These are phyloP conservation scores for Carpinus fangiana DNA, from an alignment of 306 rosid species.

Conservation along the genomic window DNA sequence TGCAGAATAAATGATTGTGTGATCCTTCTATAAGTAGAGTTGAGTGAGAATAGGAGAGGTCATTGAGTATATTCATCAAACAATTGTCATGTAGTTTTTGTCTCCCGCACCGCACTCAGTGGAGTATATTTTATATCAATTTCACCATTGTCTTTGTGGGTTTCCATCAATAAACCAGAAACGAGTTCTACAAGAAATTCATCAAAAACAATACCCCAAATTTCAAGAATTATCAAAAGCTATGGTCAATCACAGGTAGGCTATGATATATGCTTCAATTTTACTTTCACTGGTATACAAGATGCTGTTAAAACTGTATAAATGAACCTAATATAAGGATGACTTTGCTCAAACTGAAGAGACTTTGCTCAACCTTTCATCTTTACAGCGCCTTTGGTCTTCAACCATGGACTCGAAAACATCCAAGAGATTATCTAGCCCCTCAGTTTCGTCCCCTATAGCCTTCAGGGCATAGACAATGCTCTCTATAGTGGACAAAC, in stretches of 20 bases:
- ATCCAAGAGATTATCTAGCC: constrained; percentile 65
- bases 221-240: background rate
- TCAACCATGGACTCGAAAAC: constrained; percentile 82
- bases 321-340: constrained; percentile 1
- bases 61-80: no score
- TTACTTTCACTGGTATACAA: background rate
- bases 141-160: no score
- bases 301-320: background rate
- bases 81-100: no score
- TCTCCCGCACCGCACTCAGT: no score
- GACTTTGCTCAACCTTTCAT: constrained; percentile 57
- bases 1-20: no score
- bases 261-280: no score
- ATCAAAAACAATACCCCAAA: background rate
- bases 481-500: constrained; percentile 85
- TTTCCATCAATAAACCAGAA: no score
- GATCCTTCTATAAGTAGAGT: no score
- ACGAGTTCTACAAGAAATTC: background rate
- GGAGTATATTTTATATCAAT: no score
- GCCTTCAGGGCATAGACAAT: constrained; percentile 70
- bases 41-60: no score
- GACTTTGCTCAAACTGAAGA: constrained; percentile 18
- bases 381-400: constrained; percentile 74
- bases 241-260: background rate
- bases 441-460: constrained; percentile 54